Conservation (phyloP, 2,329 filamentous ascomycete genomes). For the Epicoccum sorghinum region DNA sequence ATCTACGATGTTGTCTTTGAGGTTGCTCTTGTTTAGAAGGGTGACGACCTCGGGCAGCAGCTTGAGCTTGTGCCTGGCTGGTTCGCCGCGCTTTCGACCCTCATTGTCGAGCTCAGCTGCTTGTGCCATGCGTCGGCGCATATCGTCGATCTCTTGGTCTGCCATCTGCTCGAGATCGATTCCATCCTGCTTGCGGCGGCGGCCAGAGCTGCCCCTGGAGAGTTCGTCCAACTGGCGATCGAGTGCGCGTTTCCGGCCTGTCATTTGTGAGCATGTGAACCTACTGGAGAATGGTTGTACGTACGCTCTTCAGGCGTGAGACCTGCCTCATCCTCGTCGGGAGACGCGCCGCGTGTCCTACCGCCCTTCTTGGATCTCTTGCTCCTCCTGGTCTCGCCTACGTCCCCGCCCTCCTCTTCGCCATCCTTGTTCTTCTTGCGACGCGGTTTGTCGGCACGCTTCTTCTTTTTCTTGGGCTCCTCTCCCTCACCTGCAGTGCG, state of each 20-base stretch:
- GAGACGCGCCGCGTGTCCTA: conserved; percentile 43
- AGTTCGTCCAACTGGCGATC: conserved; percentile 88
- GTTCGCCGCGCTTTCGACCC: conserved; percentile 77
- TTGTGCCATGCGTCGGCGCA: conserved; percentile 88
- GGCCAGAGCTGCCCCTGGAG: conserved; percentile 79
- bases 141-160: conserved; percentile 85
- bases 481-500: conserved; percentile 65
- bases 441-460: conserved; percentile 61
- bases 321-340: conserved; percentile 73
- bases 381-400: conserved; percentile 58
- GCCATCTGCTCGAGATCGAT: conserved; percentile 91
- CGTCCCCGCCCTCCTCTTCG: conserved; percentile 56
- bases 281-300: conserved; percentile 36
- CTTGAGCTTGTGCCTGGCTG: conserved; percentile 90
- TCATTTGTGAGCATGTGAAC: conserved; percentile 1
- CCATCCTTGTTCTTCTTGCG: conserved; percentile 57
- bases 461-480: conserved; percentile 73
- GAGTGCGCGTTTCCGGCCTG: conserved; percentile 77
- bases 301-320: conserved; percentile 82
- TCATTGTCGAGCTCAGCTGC: conserved; percentile 87
- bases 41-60: conserved; percentile 89
- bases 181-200: conserved; percentile 80
- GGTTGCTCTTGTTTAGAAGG: conserved; percentile 86
- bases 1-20: conserved; percentile 83
- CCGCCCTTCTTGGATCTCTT: conserved; percentile 54